A percentile compares a stretch with the other conserved stretches of the same genome.
phyloP scores from a whole-genome alignment of 805 yeast genomes.

The Cyberlindnera lachancei region DNA sequence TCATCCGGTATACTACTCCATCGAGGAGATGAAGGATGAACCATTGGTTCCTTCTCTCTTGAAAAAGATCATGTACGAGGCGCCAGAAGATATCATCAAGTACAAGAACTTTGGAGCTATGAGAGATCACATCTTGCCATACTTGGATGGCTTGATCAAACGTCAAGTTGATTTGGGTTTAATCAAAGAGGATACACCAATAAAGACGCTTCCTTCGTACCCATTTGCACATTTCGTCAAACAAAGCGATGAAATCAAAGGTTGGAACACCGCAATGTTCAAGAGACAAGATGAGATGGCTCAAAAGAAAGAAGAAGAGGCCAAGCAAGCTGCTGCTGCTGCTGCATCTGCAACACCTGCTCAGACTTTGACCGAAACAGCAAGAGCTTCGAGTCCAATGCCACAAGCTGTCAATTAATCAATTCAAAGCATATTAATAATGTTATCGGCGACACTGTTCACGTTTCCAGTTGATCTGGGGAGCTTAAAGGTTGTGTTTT shows the following conservation, averaged over 20 bases:
- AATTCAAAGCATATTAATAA: too few species aligned
- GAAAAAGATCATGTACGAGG: constrained; percentile 56
- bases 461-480: too few species aligned
- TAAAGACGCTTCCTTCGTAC: constrained; percentile 50
- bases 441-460: too few species aligned
- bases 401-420: too few species aligned
- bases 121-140: constrained; percentile 52
- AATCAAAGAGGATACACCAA: constrained; percentile 46
- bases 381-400: too few species aligned
- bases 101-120: constrained; percentile 55
- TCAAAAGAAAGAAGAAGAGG: constrained; percentile 9
- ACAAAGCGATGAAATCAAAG: constrained; percentile 29
- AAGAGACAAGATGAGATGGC: constrained; percentile 19
- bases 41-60: constrained; percentile 65
- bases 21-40: constrained; percentile 77
- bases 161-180: constrained; percentile 52
- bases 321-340: background rate
- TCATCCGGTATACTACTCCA: constrained; percentile 71
- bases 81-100: constrained; percentile 55
- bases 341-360: too few species aligned
- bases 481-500: too few species aligned
- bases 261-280: constrained; percentile 31
- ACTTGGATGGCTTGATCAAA: constrained; percentile 48
- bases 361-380: too few species aligned
- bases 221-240: constrained; percentile 55